These are phyloP conservation scores for Diplodia sapinea DNA, from an alignment of 2,329 filamentous ascomycete genomes.

Conservation along the genomic window DNA sequence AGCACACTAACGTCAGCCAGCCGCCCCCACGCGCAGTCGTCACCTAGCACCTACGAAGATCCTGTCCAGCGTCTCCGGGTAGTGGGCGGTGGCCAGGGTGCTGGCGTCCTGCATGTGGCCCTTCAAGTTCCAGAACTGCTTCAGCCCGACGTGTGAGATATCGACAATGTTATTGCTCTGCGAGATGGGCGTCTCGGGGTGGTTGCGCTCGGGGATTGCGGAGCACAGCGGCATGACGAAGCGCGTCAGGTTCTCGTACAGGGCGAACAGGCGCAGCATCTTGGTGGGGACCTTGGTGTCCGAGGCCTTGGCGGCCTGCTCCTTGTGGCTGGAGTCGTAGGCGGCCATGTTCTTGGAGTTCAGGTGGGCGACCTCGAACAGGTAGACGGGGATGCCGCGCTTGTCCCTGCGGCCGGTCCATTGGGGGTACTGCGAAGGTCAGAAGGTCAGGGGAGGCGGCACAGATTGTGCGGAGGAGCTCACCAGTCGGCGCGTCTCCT, in stretches of 20 bases:
- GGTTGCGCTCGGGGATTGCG: constrained; percentile 71
- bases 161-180: constrained; percentile 96
- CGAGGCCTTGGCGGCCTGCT: constrained; percentile 61
- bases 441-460: neutral
- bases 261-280: constrained; percentile 83
- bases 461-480: constrained; percentile 34
- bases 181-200: constrained; percentile 83
- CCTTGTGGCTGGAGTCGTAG: constrained; percentile 71
- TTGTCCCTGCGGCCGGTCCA: constrained; percentile 91
- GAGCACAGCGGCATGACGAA: constrained; percentile 88
- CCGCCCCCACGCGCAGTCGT: too few relatives aligned
- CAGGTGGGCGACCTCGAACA: constrained; percentile 84
- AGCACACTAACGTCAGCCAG: neutral
- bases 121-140: constrained; percentile 96
- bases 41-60: constrained; percentile 63
- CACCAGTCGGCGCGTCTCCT: constrained; percentile 78
- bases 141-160: constrained; percentile 82
- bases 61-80: constrained; percentile 89
- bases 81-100: constrained; percentile 86
- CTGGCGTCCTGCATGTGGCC: constrained; percentile 92
- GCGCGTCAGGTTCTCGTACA: constrained; percentile 90
- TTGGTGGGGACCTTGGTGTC: constrained; percentile 73
- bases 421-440: constrained; percentile 75
- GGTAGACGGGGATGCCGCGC: constrained; percentile 88
- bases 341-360: constrained; percentile 79